A percentile compares a stretch with the other conserved stretches of the same genome.
phyloP scores from a whole-genome alignment of 2,329 filamentous ascomycete genomes.

The Colletotrichum sp. region DNA sequence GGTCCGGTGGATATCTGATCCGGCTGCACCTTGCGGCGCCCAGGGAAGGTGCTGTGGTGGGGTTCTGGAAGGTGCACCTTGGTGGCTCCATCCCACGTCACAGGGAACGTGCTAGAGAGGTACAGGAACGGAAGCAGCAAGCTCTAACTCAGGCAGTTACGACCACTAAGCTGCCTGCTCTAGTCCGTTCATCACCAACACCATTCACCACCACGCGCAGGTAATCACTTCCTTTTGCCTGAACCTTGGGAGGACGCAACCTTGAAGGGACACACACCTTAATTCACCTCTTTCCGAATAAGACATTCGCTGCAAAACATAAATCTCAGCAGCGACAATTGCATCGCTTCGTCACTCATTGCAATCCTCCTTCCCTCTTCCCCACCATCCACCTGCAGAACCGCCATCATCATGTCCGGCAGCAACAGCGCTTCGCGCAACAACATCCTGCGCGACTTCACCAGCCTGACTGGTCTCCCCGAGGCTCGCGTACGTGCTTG shows the following conservation, averaged over 20 bases:
- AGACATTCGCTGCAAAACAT: neutral
- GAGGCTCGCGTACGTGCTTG: conserved; percentile 13
- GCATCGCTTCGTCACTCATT: neutral
- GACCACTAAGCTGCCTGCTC: conserved; percentile 16
- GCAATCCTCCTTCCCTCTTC: neutral
- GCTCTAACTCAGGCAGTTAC: conserved; percentile 13
- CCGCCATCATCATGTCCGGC: conserved; percentile 12
- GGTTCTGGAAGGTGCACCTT: neutral
- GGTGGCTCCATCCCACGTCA: conserved; percentile 17
- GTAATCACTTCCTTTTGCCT: neutral
- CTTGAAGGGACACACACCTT: neutral
- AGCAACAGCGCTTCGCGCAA: conserved; percentile 21
- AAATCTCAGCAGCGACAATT: neutral
- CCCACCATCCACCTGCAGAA: neutral
- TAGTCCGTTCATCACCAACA: neutral
- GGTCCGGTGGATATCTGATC: neutral
- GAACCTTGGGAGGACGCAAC: neutral
- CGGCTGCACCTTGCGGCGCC: neutral
- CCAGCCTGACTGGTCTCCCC: conserved; percentile 10
- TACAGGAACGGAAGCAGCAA: conserved; percentile 7
- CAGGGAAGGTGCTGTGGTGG: neutral
- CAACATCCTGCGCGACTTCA: conserved; percentile 19
- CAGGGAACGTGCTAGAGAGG: conserved; percentile 16
- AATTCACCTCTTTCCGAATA: neutral
- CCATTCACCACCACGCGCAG: neutral